Evolutionary conservation across 176 grass and related monocot species (phyloP).

Genomic region (Aegilops longissima): DNA sequence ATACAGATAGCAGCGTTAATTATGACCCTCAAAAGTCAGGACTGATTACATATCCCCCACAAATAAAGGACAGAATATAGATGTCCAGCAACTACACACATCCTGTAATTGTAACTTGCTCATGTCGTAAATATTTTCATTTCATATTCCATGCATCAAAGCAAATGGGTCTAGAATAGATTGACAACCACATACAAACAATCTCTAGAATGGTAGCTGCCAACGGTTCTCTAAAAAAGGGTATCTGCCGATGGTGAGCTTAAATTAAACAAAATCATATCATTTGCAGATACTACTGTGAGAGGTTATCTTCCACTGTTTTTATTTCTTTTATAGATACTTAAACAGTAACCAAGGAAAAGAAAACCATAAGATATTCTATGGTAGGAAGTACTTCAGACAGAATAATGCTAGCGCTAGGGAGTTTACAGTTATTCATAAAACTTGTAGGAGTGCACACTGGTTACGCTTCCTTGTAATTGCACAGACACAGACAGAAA

Average conservation of each 20-base stretch:
- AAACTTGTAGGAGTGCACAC: not conserved
- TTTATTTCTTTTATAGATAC: not conserved
- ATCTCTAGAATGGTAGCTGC: not conserved
- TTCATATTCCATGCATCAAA: conserved; percentile 19
- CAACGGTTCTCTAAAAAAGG: not conserved
- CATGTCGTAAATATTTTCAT: not conserved
- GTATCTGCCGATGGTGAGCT: not conserved
- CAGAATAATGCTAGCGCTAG: not conserved
- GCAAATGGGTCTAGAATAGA: conserved; percentile 1
- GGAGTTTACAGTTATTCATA: not conserved
- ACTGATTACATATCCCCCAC: not conserved
- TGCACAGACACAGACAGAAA: not conserved
- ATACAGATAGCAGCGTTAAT: conserved; percentile 29
- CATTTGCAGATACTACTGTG: not conserved
- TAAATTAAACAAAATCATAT: not conserved
- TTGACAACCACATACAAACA: conserved; percentile 2
- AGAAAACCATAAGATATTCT: conserved; percentile 4
- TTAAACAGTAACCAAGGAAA: not conserved
- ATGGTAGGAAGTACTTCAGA: not conserved
- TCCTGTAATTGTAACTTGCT: not conserved
- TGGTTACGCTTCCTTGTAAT: not conserved
- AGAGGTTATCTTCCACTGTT: not conserved
- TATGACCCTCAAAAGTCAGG: conserved; percentile 6
- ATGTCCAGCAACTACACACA: conserved; percentile 20
- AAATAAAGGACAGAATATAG: not conserved